These are phyloP conservation scores for Eimeria sp. DNA, from an alignment of 169 alveolate genomes.

Conservation along the genomic window DNA sequence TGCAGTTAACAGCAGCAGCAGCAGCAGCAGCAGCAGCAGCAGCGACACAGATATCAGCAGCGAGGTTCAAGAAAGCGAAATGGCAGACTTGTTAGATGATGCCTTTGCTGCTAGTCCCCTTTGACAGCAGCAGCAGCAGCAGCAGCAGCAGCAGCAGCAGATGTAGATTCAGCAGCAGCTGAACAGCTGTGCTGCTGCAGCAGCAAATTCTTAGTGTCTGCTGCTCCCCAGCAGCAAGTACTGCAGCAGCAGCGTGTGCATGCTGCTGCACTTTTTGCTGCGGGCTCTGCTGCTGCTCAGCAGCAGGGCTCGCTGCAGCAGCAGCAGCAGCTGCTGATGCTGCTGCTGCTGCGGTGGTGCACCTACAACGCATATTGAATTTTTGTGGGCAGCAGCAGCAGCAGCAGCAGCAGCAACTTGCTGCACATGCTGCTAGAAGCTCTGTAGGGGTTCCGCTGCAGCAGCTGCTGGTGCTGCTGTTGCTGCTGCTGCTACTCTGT, in stretches of 20 bases:
- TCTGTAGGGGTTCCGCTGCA: neutral
- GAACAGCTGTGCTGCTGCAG: neutral
- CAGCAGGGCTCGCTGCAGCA: too few relatives aligned
- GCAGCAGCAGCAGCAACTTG: neutral
- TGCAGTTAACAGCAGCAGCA: constrained; percentile 1
- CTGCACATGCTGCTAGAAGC: neutral
- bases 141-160: constrained; percentile 34
- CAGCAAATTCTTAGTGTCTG: too few relatives aligned
- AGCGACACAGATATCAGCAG: constrained; percentile 47
- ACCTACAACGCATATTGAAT: too few relatives aligned
- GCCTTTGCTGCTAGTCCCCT: constrained; percentile 20
- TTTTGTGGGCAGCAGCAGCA: too few relatives aligned
- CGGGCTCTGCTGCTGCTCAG: neutral
- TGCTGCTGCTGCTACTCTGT: neutral
- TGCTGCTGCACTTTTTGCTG: neutral
- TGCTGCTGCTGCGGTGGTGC: constrained; percentile 8
- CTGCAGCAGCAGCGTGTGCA: neutral
- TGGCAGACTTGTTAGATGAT: constrained; percentile 16
- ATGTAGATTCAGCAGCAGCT: neutral
- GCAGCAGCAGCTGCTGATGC: constrained; percentile 26
- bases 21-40: constrained; percentile 43
- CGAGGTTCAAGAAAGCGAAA: constrained; percentile 27
- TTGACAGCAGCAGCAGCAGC: constrained; percentile 39
- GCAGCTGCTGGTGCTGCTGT: neutral
- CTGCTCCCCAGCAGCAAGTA: too few relatives aligned